Evolutionary conservation across 129 eudicot species (phyloP).

Genomic region (Pittosporum tobira): DNA sequence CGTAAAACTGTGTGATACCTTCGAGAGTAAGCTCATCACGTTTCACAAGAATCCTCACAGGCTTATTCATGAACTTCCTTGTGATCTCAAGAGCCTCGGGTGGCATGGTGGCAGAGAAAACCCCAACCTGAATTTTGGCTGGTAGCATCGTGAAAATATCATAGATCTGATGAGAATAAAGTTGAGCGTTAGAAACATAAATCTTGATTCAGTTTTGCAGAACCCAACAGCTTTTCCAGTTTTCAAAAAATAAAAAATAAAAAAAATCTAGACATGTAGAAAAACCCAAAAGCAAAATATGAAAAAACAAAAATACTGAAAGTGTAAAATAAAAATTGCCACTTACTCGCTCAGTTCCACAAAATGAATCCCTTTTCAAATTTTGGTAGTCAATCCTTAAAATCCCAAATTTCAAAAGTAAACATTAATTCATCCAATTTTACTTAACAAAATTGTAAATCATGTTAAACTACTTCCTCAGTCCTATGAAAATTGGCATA

Average conservation of each 20-base stretch:
- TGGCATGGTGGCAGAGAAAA: conserved; percentile 54
- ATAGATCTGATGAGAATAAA: conserved; percentile 28
- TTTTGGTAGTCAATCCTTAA: no score
- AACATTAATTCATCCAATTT: no score
- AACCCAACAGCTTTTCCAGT: no score
- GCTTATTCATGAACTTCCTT: conserved; percentile 51
- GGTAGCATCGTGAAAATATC: conserved; percentile 49
- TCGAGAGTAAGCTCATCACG: conserved; percentile 58
- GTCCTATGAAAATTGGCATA: no score
- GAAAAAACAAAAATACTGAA: no score
- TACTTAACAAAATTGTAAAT: no score
- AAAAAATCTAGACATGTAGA: neutral
- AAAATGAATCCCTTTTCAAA: no score
- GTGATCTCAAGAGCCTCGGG: conserved; percentile 59
- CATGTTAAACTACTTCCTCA: no score
- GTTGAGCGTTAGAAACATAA: neutral
- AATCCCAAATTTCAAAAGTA: no score
- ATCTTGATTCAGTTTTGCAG: neutral
- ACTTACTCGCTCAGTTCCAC: no score
- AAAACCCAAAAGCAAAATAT: no score
- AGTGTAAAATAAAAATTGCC: neutral
- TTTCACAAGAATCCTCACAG: conserved; percentile 50
- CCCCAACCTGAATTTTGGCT: conserved; percentile 54
- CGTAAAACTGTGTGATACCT: conserved; percentile 57
- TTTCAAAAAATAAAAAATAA: no score